Evolutionary conservation across 805 yeast genomes (phyloP).

Genomic region (Saturnispora quitensis): DNA sequence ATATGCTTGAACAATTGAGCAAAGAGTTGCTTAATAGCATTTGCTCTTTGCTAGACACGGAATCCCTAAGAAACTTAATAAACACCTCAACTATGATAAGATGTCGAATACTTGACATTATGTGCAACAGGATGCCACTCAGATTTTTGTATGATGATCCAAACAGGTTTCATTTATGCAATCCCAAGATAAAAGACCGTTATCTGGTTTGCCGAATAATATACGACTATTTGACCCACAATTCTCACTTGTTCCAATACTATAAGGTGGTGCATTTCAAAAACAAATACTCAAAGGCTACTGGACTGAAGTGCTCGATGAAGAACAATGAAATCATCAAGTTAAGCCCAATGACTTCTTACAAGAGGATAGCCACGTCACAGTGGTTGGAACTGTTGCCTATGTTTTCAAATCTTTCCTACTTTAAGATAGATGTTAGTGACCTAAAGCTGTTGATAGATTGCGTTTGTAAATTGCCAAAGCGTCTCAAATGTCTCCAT

Average conservation of each 20-base stretch:
- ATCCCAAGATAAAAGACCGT: background rate
- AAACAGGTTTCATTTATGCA: background rate
- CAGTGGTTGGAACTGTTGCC: background rate
- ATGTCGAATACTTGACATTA: background rate
- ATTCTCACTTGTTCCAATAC: background rate
- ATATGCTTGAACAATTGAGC: background rate
- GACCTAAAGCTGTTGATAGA: background rate
- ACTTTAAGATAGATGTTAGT: background rate
- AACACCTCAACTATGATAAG: background rate
- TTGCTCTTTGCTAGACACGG: background rate
- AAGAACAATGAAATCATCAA: background rate
- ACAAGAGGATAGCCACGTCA: background rate
- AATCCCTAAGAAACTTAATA: background rate
- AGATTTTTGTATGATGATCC: background rate
- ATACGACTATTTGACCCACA: background rate
- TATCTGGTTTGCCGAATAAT: background rate
- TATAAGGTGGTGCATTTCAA: conserved; percentile 1
- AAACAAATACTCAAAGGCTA: background rate
- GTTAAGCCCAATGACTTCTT: background rate
- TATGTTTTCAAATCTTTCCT: background rate
- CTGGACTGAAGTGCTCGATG: background rate
- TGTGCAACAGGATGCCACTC: background rate
- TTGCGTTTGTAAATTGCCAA: background rate
- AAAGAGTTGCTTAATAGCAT: background rate
- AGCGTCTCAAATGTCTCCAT: background rate